Base-by-base conservation (phyloP, 768 basidiomycete genomes). In the Gelatoporia subvermispora region DNA sequence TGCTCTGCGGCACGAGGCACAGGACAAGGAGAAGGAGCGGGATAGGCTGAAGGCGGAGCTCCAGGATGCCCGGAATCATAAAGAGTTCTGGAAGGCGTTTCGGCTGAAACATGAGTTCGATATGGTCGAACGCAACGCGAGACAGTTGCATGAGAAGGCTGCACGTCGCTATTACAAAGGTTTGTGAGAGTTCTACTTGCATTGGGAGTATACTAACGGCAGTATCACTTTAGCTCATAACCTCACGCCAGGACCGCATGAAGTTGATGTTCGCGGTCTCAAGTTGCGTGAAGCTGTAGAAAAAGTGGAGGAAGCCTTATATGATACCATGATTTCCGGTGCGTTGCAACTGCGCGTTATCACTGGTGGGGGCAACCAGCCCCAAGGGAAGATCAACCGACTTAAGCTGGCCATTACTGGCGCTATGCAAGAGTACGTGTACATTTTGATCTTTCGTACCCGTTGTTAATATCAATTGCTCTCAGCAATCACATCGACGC, bases 231-330 rank as follows among this genome's bases (percentile, higher is more conserved):
- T 11, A 68, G 65, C 68, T 13, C 62, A 68, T 44, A 70, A 67
- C 45, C 43, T 59, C 18, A 54, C 56, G 34, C 55, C 52, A 0
- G 55, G 58, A 23, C 58, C 64, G 2, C 64, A 61, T 35, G 63
- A 56, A 18, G 63, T 70, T 42, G 69, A 70, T 31, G 67, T 70
- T 3, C 69, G 69, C 48, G 57, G 62, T 16, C 61, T 70, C 43
- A 65, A 59, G 18, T 49, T 61, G 11, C 43, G 47, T 15, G 69
- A 70, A 36, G 69, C 69, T 11, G 43, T 62, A 15, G 51, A 60
- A 28, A 57, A 53, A 43, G 61, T 66, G 4, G 66, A 68, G 52
- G 45, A 61, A 39, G 67, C 61, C 21, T 53, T 70, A 21, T 65
- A 63, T 35, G 63, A 65, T 17, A 60, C 64, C 1, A 55, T 64